Evolutionary conservation across 495 filamentous ascomycete species (phyloP).

Genomic region (Penicillium paradoxum): DNA sequence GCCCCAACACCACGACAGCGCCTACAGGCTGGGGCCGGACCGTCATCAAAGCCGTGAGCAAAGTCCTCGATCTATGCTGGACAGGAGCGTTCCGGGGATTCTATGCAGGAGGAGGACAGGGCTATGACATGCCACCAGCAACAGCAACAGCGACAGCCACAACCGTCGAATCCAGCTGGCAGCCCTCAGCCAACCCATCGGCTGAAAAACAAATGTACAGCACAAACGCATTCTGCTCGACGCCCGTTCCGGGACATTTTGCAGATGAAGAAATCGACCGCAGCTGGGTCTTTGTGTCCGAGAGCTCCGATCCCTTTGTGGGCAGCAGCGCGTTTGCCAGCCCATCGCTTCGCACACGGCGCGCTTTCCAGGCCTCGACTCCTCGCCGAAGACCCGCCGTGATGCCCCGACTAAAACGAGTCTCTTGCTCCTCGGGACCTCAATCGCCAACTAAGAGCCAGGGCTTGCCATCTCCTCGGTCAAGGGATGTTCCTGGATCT

Average conservation of each 20-base stretch:
- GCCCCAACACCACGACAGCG: conserved; percentile 10
- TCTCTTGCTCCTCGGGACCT: conserved; percentile 22
- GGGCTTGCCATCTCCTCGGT: conserved; percentile 29
- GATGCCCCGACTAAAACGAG: conserved; percentile 27
- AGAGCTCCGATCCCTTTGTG: conserved; percentile 17
- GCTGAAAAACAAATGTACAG: conserved; percentile 18
- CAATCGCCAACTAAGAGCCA: conserved; percentile 38
- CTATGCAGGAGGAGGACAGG: conserved; percentile 73
- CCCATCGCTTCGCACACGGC: conserved; percentile 19
- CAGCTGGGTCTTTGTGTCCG: conserved; percentile 75
- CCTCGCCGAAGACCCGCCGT: conserved; percentile 26
- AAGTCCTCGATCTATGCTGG: conserved; percentile 78
- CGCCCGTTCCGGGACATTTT: conserved; percentile 25
- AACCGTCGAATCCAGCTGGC: conserved; percentile 24
- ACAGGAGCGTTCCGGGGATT: conserved; percentile 72
- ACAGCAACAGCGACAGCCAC: conserved; percentile 10
- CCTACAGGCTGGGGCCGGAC: conserved; percentile 41
- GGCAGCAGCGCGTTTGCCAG: conserved; percentile 13
- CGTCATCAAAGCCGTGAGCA: conserved; percentile 61
- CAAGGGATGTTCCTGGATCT: conserved; percentile 43
- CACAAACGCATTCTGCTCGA: conserved; percentile 8
- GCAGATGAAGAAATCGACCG: conserved; percentile 53
- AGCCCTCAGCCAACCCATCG: conserved; percentile 10
- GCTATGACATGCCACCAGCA: conserved; percentile 48
- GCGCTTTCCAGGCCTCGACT: conserved; percentile 22